Base-by-base conservation (phyloP, 139 green algal species). In the Ettlia oleoabundans region DNA sequence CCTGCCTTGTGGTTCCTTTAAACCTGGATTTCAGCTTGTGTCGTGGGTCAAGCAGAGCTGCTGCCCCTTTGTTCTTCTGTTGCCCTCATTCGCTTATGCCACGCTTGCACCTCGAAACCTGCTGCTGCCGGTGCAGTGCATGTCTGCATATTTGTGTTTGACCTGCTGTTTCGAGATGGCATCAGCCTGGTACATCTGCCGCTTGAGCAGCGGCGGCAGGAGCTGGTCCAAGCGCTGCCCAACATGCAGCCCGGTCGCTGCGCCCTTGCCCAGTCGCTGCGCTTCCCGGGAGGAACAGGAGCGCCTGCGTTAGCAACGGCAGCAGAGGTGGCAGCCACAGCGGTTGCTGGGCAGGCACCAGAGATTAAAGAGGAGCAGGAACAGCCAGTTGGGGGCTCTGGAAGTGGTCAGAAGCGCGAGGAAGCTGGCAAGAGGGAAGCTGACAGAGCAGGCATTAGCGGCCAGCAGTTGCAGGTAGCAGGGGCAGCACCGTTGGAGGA, bases 141-240 rank as follows among this genome's bases (percentile, higher is more conserved):
- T 4, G 92, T 98, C 62, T 97, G 93, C 76, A 86, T 98, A 22
- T 98, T 97, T 83, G 89, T 90, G 37, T 98, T 98, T 84, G 95
- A 98, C 86, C 38, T 95, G 52, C 84, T 98, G 58, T 89, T 81
- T 28, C 66, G 89, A n/a, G 86, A 95, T 38, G 94, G 94, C 7
- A 15, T 74, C 33, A 51, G 84, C 51, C 86, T 98, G 70, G 61
- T 96, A 74, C 47, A 43, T n/a, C 43, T 69, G 65, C 85, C 91
- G 7, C 84, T 98, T 26, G 66, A 85, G 10, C 74, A 93, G 84
- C 76, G 94, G 2, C 79, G 91, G 2, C 64, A 35, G 18, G 53
- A 73, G 61, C 77, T 91, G 63, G 47, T 38, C 0, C 3, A 58
- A 1, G 85, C 86, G 37, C 41, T 82, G 88, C 41, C 86, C 95